Evolutionary conservation across 2,329 filamentous ascomycete species (phyloP), one percentile per base, ranked within the genome.

Genomic region (Alternaria solani): DNA sequence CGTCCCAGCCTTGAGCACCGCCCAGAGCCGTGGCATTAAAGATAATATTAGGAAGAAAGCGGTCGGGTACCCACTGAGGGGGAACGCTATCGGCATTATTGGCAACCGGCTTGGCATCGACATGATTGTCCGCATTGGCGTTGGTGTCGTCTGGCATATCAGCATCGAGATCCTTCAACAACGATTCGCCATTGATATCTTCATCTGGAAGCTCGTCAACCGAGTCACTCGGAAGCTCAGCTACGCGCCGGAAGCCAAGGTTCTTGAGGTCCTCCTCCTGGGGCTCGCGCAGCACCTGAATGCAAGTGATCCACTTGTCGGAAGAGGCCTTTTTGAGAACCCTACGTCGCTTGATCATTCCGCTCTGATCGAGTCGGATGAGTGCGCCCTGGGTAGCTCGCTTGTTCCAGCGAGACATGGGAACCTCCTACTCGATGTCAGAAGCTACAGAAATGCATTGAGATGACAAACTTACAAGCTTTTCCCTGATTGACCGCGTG

Each of bases 41-140:
- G 6, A 88, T 70, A 4, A 84, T 74, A 61, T 89, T 88, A 39
- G 81, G 72, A 25, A 87, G 69, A 16, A 79, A 79, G 8, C 82
- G 75, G 64, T 87, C 84, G 2, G 86, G 84, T 7, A 77, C 83
- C 87, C 87, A 89, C 59, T 79, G 79, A 7, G 86, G 84, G 16
- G 83, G 73, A 14, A 79, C 72, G 26, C 81, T 61, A 71, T 55
- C 68, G 18, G 64, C 43, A 4, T 74, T 73, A 23, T 75, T 71
- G 12, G 55, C 20, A 18, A 43, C 51, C 11, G 30, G 25, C 14
- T 44, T 47, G 18, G 57, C 25, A 34, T 43, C 41, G 9, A 62
- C 57, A n/a, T 70, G 66, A n/a, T 66, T 64, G 34, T 73, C 70
- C 23, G 64, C 61, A 23, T 68, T 63, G 11, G 59, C 58, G 14